Evolutionary conservation across 148 eudicot genomes (phyloP), one percentile per base, ranked within the genome.

Genomic region (Vaccinium darrowii): DNA sequence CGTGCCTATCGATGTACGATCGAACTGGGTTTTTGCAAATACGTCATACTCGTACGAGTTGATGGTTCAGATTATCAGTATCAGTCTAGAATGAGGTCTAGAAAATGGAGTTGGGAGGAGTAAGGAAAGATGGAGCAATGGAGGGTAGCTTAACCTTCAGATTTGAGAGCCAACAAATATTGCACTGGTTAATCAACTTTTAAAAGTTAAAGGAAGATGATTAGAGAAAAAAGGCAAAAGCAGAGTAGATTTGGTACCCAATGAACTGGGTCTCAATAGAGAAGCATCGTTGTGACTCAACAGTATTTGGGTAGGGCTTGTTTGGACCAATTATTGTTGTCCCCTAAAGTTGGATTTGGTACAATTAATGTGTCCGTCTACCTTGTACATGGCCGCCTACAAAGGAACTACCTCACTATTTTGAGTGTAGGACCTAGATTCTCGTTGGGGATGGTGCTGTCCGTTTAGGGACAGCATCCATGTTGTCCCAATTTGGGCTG

Each of bases 201-300:
- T 23, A 83, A 83, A 82, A 30, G 49, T 6, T 6, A 69, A 16
- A 65, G 25, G 8, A 49, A 57, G 52, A 36, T 50, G 16, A 16
- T 18, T 47, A 47, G 8, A 49, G 21, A 72, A 54, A 54, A 82
- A 72, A 43, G 47, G 84, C 77, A 51, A 81, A 65, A 67, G 54
- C 18, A 49, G 19, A 65, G 62, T 39, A 27, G 84, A 82, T 82
- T 82, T 82, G 27, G 11, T 57, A 7, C 33, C 78, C 23, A 1
- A 14, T 33, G 69, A 53, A 78, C 57, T 11, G 16, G 30, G 62
- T 25, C 10, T 51, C 77, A 67, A 12, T 1, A 49, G 62, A 51
- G 63, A 53, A 71, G 7, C 74, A 81, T 43, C 7, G 18, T 30
- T 43, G 74, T 27, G 67, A 50, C 10, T 82, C 47, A 69, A 82